Evolutionary conservation across 805 yeast species (phyloP), one percentile per base, ranked within the genome.

Genomic region (Hanseniaspora mollemarum): DNA sequence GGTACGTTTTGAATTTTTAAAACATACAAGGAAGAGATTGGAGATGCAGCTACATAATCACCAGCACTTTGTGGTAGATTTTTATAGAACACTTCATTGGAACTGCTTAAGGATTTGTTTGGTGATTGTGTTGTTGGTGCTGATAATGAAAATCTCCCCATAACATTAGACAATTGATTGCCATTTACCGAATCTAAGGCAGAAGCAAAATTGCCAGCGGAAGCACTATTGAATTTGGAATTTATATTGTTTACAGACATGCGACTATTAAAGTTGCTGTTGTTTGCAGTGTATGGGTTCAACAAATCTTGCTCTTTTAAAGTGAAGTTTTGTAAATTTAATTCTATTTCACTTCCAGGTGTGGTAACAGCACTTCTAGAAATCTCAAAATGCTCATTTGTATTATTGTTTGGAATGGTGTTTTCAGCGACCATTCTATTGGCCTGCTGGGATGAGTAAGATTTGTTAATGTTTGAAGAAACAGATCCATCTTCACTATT

Each of bases 1-100:
- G 94, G 92, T 12, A 81, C 60, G 59, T 80, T 81, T 56, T 69
- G 68, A 46, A 83, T 60, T 21, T 49, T 49, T 5, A 49, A 35
- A 9, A 49, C 43, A 39, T 42, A 49, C 9, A 41, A 24, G 7
- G 38, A 10, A 10, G 31, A 5, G 7, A 22, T 13, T 37, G 26
- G 8, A 10, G 26, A 9, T 37, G 41, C 3, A 5, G 41, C 4
- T 22, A 35, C 6, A 19, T 7, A 35, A 16, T 6, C 22, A 16
- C 15, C 15, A 16, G 39, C 4, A 18, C 7, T 18, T 6, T 5
- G 6, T 18, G 39, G 7, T 10, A 8, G 6, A 13, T 18, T 35
- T 35, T 35, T 7, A 24, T 35, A 35, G 13, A 7, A 35, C 21
- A 16, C 19, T 35, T 35, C 39, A 7, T 16, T 18, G 19, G 39